Base-by-base conservation (phyloP, 1,284 basidiomycete genomes). In the Sanghuangporus baumii region DNA sequence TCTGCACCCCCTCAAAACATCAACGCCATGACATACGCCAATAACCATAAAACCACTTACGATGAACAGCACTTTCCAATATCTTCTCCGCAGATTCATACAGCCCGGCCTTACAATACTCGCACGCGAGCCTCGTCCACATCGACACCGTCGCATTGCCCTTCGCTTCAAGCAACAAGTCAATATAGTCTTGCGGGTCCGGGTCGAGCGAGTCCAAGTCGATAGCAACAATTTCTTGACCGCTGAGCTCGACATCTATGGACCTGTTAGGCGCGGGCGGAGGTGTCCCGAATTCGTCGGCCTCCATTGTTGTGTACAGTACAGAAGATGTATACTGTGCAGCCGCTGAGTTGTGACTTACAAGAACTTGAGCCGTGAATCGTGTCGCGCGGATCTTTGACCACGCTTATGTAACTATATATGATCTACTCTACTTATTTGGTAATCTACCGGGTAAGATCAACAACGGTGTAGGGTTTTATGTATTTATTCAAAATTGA, bases 191-290 rank as follows among this genome's bases (percentile, higher is more conserved):
- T 65, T 85, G 81, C 5, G 89, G 85, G 69, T 82, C 84, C 6
- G 85, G 82, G 71, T 91, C 88, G 57, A 93, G 83, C 68, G 85
- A 85, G 74, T 90, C 87, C 46, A 93, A 80, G 74, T 92, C 88
- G 62, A 93, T 86, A 9, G 86, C 86, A 64, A 93, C 89, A 69
- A 91, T 84, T 74, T 90, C 88, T 73, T 92, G 87, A 8, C 87
- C 83, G 50, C 86, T 86, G 3, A 91, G 79, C 69, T 90, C 88
- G 68, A 91, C 89, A 38, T 68, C 68, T 34, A 70, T 63, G 6
- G 65, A 67, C 14, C 69, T 60, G n/a, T 47, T 61, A 5, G 63
- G 58, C 23, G 58, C 59, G 1, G 62, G 55, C n/a, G 57, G 46
- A 2, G 55, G 55, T 4, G 54, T 51, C 16, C 51, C 62, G 20